Conservation (phyloP, 495 filamentous ascomycete genomes). For the Penicillium malachiteum region DNA sequence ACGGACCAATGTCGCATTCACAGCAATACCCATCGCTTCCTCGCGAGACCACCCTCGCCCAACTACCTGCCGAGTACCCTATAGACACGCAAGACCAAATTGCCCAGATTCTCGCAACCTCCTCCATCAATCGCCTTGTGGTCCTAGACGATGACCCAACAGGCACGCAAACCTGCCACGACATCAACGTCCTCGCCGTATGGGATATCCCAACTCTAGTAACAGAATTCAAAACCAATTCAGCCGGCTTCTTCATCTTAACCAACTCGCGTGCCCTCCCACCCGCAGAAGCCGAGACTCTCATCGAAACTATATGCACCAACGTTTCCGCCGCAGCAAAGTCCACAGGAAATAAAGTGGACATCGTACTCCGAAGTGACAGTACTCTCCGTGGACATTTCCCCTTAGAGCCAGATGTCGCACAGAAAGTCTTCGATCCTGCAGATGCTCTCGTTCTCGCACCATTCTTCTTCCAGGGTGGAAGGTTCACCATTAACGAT, state of each 20-base stretch:
- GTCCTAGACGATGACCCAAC: conserved; percentile 58
- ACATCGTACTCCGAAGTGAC: conserved; percentile 54
- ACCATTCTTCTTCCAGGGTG: conserved; percentile 56
- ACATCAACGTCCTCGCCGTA: conserved; percentile 55
- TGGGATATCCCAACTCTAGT: conserved; percentile 46
- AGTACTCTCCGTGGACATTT: conserved; percentile 55
- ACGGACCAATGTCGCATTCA: conserved; percentile 19
- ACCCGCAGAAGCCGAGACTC: conserved; percentile 35
- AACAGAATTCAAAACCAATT: conserved; percentile 36
- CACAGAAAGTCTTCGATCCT: conserved; percentile 44
- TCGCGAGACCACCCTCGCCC: conserved; percentile 29
- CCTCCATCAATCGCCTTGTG: conserved; percentile 41
- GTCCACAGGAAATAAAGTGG: conserved; percentile 35
- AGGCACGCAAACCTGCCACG: conserved; percentile 57
- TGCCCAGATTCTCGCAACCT: conserved; percentile 29
- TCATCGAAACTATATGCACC: conserved; percentile 47
- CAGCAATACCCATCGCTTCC: conserved; percentile 29
- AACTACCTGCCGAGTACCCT: conserved; percentile 34
- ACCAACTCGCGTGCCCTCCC: conserved; percentile 56
- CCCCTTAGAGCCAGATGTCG: conserved; percentile 50
- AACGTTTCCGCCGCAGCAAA: conserved; percentile 44
- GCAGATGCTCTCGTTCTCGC: conserved; percentile 47
- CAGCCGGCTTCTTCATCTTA: conserved; percentile 53
- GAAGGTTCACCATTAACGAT: conserved; percentile 50
- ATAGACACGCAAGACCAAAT: conserved; percentile 37